Percentiles rank a stretch among this genome's conserved stretches.
phyloP scores from a whole-genome alignment of 202 grass and related monocot genomes.

The Dendrocalamus latiflorus region DNA sequence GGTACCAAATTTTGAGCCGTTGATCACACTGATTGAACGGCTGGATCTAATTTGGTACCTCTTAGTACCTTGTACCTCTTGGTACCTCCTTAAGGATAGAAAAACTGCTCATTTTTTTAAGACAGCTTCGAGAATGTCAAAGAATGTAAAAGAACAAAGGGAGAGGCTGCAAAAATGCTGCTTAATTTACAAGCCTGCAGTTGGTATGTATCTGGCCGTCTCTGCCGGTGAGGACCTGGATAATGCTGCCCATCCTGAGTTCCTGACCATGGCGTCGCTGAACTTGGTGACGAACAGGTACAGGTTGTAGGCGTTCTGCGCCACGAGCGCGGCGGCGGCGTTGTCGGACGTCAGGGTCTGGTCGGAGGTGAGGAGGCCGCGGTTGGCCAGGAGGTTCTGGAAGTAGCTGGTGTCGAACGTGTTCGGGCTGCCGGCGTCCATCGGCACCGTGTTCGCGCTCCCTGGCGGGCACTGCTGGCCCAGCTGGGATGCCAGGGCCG shows the following conservation, averaged over 20 bases:
- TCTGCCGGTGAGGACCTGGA: constrained; percentile 39
- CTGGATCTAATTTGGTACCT: too few species aligned
- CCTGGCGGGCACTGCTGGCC: constrained; percentile 20
- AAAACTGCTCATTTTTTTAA: too few species aligned
- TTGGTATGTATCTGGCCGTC: constrained; percentile 42
- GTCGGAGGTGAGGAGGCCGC: constrained; percentile 57
- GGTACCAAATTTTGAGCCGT: too few species aligned
- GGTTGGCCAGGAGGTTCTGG: constrained; percentile 23
- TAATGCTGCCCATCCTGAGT: constrained; percentile 56
- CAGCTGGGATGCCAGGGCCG: constrained; percentile 28
- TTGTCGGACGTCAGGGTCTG: constrained; percentile 38
- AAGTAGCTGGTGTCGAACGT: constrained; percentile 56
- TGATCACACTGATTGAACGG: too few species aligned
- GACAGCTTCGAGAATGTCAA: not conserved
- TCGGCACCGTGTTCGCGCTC: constrained; percentile 27
- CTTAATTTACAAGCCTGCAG: constrained; percentile 39
- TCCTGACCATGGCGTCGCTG: constrained; percentile 46
- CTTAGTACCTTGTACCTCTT: too few species aligned
- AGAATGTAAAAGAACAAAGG: too few species aligned
- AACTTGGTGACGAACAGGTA: constrained; percentile 34
- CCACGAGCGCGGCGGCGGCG: constrained; percentile 33
- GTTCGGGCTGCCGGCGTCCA: constrained; percentile 41
- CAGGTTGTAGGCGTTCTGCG: constrained; percentile 28
- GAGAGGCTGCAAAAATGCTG: not conserved
- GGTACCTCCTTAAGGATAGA: too few species aligned